phyloP scores from a whole-genome alignment of 306 rosid species.

The Vigna angularis region DNA sequence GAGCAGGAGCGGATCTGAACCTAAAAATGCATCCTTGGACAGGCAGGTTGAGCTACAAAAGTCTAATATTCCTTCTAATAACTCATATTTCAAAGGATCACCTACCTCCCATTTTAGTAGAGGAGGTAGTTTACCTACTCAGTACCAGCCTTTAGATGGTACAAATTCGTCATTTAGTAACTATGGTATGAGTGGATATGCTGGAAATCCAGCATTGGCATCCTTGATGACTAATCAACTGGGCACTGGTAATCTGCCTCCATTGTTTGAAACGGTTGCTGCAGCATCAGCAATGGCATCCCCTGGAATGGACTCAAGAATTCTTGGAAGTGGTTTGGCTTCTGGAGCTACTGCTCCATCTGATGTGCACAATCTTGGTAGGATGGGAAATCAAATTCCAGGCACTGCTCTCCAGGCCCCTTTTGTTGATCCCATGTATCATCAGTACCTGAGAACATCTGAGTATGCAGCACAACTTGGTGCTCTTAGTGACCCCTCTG shows the following conservation, averaged over 20 bases:
- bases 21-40: slow-evolving; percentile 54
- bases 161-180: slow-evolving; percentile 67
- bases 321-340: slow-evolving; percentile 72
- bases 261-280: slow-evolving; percentile 75
- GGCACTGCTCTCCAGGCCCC: slow-evolving; percentile 80
- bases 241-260: slow-evolving; percentile 77
- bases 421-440: slow-evolving; percentile 84
- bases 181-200: slow-evolving; percentile 73
- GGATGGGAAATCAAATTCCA: slow-evolving; percentile 74
- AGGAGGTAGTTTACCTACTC: slow-evolving; percentile 65
- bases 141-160: slow-evolving; percentile 75
- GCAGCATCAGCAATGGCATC: slow-evolving; percentile 75
- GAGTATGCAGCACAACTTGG: slow-evolving; percentile 87
- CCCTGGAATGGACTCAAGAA: slow-evolving; percentile 80
- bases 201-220: slow-evolving; percentile 73
- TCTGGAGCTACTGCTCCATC: slow-evolving; percentile 68
- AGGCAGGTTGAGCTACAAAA: slow-evolving; percentile 71
- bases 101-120: slow-evolving; percentile 65
- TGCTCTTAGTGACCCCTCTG: slow-evolving; percentile 77
- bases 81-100: slow-evolving; percentile 69
- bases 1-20: slow-evolving; percentile 59
- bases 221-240: slow-evolving; percentile 89
- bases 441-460: slow-evolving; percentile 83
- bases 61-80: slow-evolving; percentile 52
- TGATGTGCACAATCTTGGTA: slow-evolving; percentile 70